Conservation (phyloP, 2,329 filamentous ascomycete genomes). For the Aspergillus ochraceus region DNA sequence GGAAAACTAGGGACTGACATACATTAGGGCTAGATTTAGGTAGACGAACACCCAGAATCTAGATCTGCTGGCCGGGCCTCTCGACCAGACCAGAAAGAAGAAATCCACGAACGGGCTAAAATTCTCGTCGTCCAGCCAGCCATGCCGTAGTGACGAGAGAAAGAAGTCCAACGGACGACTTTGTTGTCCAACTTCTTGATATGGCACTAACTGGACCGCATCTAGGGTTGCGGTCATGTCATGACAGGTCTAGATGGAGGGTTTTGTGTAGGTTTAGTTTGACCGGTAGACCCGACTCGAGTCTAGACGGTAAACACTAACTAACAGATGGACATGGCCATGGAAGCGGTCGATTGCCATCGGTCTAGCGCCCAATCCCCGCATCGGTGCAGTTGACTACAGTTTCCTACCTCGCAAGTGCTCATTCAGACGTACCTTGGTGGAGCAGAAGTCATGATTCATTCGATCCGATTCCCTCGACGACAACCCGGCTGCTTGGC, state of each 20-base stretch:
- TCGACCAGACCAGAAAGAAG: not conserved
- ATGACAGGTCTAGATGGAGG: not conserved
- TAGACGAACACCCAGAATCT: not conserved
- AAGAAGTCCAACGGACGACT: not conserved
- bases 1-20: not conserved
- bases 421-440: not conserved
- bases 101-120: not conserved
- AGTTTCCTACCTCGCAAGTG: not conserved
- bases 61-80: no score
- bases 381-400: not conserved
- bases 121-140: not conserved
- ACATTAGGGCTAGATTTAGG: not conserved
- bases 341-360: not conserved
- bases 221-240: not conserved
- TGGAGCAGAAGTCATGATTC: not conserved
- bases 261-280: not conserved
- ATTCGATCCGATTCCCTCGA: no score
- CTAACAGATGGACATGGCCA: no score
- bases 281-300: not conserved
- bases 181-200: not conserved
- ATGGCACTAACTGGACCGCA: not conserved
- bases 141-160: not conserved
- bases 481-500: not conserved
- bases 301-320: no score
- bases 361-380: not conserved